Base-by-base conservation (phyloP, 2,329 filamentous ascomycete genomes). In the Epicoccum sorghinum region DNA sequence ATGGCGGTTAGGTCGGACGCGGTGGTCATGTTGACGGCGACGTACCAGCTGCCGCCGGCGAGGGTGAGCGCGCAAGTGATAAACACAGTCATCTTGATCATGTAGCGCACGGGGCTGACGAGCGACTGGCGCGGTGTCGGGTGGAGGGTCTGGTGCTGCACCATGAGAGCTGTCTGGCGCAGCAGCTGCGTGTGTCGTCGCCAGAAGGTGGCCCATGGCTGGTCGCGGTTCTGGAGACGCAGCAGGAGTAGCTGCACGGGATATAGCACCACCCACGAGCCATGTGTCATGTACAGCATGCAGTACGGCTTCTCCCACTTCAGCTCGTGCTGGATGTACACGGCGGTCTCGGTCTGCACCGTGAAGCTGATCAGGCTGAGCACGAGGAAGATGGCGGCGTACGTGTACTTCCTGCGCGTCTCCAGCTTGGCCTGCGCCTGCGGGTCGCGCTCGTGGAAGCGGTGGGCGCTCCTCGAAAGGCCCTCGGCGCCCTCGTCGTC, bases 271-370 rank as follows among this genome's bases (percentile, higher is more conserved):
- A 88, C 75, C 95, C 95, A 99, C 2, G 92, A 96, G 50, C 93
- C 90, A 78, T 99, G 95, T 9, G 95, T 99, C 62, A 99, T 82
- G 77, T 96, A 97, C 82, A 99, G 86, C 95, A 99, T 99, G 81
- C 91, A 96, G 79, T 97, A 99, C n/a, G 95, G 91, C 80, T 99
- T 99, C 78, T 96, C 86, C 95, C 95, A 99, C 60, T 89, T 87
- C 60, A 97, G 78, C 56, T 95, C 87, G 73, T 93, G 88, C 78
- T 98, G 93, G 57, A 99, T 95, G 77, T 97, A 93, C 8, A 96
- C 88, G 9, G 93, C 93, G 48, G 96, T 91, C 80, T 98, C 93
- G 3, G 95, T 98, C 83, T 99, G 95, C 5, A 96, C 81, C 42
- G 91, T 91, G 73, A 99, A 99, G 70, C 90, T 89, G 55, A 96